phyloP scores from a whole-genome alignment of 192 early-diverging fungal genomes.

The Coemansia sp. region DNA sequence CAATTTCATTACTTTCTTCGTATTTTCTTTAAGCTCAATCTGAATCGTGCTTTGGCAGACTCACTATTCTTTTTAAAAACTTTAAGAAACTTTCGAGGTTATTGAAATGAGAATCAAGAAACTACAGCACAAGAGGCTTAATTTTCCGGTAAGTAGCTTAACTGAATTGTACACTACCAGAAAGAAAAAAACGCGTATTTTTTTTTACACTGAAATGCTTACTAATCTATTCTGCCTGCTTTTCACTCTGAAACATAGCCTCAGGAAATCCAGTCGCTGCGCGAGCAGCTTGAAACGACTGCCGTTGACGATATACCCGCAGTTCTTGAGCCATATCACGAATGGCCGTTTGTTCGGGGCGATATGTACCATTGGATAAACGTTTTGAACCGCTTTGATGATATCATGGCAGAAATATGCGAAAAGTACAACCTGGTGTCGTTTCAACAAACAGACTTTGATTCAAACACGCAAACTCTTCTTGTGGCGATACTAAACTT shows the following conservation, averaged over 20 bases:
- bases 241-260: constrained; percentile 24
- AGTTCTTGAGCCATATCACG: constrained; percentile 52
- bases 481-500: constrained; percentile 72
- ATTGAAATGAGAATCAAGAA: constrained; percentile 55
- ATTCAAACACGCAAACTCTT: constrained; percentile 55
- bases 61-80: background rate
- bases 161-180: background rate
- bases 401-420: constrained; percentile 68
- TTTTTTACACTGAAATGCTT: background rate
- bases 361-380: constrained; percentile 96
- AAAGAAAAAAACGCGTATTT: background rate
- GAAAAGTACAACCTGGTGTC: constrained; percentile 64
- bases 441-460: constrained; percentile 65
- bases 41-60: background rate
- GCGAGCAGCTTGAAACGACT: constrained; percentile 45
- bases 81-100: background rate
- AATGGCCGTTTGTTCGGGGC: constrained; percentile 83
- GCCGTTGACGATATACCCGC: constrained; percentile 60
- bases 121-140: constrained; percentile 50
- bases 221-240: background rate
- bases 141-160: constrained; percentile 48
- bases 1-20: background rate
- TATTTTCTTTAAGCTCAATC: background rate
- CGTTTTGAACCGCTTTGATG: constrained; percentile 92
- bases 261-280: constrained; percentile 48